Evolutionary conservation across 1,139 yeast genomes (phyloP).

Genomic region (Pichia sp.): DNA sequence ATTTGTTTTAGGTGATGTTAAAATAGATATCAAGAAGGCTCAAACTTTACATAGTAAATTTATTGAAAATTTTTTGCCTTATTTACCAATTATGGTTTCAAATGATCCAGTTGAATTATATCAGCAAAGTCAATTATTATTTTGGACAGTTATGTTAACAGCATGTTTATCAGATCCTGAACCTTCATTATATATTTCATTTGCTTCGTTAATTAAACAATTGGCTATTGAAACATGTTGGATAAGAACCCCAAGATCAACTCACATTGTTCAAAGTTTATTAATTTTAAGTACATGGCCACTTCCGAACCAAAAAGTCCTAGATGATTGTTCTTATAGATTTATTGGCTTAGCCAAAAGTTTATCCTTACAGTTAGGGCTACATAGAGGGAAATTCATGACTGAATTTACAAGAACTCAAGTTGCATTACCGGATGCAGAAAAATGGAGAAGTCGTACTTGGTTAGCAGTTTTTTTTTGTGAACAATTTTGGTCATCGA

Average conservation of each 20-base stretch:
- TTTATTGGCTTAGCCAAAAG: conserved; percentile 84
- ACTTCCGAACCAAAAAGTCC: conserved; percentile 82
- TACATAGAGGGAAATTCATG: conserved; percentile 88
- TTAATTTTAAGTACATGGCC: conserved; percentile 87
- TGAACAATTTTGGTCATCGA: conserved; percentile 89
- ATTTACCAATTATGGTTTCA: conserved; percentile 71
- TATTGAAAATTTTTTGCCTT: conserved; percentile 62
- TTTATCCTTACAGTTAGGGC: conserved; percentile 80
- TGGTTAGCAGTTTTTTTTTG: conserved; percentile 87
- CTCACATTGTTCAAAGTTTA: conserved; percentile 88
- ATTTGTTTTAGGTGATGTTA: conserved; percentile 70
- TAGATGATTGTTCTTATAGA: conserved; percentile 88
- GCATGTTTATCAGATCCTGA: conserved; percentile 85
- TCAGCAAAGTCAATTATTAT: conserved; percentile 74
- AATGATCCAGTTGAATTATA: conserved; percentile 70
- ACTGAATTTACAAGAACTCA: conserved; percentile 89
- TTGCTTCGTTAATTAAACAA: conserved; percentile 76
- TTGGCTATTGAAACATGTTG: conserved; percentile 90
- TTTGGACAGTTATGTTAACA: conserved; percentile 87
- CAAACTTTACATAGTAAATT: conserved; percentile 65
- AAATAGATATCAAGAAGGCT: conserved; percentile 60
- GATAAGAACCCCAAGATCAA: conserved; percentile 88
- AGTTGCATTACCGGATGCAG: conserved; percentile 83
- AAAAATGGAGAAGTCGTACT: conserved; percentile 88
- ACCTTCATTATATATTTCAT: conserved; percentile 70